Evolutionary conservation across 257 asterid genomes (phyloP), one percentile per base, ranked within the genome.

Genomic region (Mitragyna speciosa): DNA sequence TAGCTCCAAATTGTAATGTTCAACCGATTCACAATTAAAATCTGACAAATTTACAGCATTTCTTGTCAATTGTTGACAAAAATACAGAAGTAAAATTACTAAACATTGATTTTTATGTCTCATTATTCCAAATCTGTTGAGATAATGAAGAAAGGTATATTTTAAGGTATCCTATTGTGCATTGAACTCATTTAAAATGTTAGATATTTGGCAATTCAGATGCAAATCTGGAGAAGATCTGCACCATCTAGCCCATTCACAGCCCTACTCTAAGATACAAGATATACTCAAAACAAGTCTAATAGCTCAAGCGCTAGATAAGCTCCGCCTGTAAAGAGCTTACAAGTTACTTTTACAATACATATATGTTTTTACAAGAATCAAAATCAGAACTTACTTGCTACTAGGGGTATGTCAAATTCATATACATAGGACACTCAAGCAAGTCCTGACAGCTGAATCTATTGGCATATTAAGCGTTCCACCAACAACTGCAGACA

Each of bases 381-480:
- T n/a, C n/a, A n/a, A n/a, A n/a, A 47, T 51, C 83, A 78, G 33
- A 84, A 81, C 80, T 52, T 88, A 91, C 97, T 91, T 92, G 97
- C 85, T 87, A 96, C 28, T 96, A 96, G 59, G 96, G 97, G 86
- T 90, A 88, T 94, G 91, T 91, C 54, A 85, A 84, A 82, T 88
- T 87, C 86, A 90, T 78, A 82, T 96, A 92, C 59, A 92, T 82
- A 59, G 97, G 97, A 86, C 97, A 92, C 73, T 89, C 96, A 28
- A 92, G 91, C 28, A 91, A 88, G 76, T 92, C 97, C 26, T 92
- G 96, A 92, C 92, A 77, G 93, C 89, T 52, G 90, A 82, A 85
- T 90, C 90, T 39, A 89, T 83, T 61, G 88, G 81, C 69, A 75
- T 47, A 59, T 89, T 92, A 69, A 80, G 87, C 80, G 87, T 89